Conservation (phyloP, 768 basidiomycete species). For the Naganishia antarctica region DNA sequence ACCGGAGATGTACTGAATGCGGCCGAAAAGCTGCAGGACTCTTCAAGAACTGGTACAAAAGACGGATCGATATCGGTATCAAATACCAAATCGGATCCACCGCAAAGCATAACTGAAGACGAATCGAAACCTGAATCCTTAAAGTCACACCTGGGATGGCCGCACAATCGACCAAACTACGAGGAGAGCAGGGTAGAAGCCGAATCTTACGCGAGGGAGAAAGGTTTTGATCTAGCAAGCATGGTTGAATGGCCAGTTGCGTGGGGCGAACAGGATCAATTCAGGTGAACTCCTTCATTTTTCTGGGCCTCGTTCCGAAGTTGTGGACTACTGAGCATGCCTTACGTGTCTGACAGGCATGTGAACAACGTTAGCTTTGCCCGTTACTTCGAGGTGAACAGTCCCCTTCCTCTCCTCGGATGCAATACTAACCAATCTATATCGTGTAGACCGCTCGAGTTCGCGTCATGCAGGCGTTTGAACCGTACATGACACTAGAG, state of each 20-base stretch:
- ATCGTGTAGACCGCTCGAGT: background rate
- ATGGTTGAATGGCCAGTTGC: constrained; percentile 19
- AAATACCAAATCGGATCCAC: no score
- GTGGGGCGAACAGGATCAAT: constrained; percentile 25
- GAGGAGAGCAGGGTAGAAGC: background rate
- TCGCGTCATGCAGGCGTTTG: constrained; percentile 13
- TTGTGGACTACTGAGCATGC: background rate
- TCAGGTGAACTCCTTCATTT: background rate
- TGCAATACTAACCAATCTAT: background rate
- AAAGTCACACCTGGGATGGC: background rate
- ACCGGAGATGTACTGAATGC: no score
- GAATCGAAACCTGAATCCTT: background rate
- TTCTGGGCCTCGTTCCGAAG: background rate
- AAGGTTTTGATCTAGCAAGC: constrained; percentile 8
- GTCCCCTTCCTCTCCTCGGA: no score
- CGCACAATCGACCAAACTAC: constrained; percentile 12
- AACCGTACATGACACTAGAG: background rate
- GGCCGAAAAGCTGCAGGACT: background rate
- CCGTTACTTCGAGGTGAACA: constrained; percentile 26
- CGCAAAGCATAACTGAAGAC: background rate
- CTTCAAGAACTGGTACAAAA: background rate
- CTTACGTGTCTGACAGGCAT: background rate
- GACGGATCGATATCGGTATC: background rate
- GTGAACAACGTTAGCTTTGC: constrained; percentile 24
- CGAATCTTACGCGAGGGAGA: background rate